Evolutionary conservation across 305 asterid species (phyloP).

Genomic region (Striga hermonthica): DNA sequence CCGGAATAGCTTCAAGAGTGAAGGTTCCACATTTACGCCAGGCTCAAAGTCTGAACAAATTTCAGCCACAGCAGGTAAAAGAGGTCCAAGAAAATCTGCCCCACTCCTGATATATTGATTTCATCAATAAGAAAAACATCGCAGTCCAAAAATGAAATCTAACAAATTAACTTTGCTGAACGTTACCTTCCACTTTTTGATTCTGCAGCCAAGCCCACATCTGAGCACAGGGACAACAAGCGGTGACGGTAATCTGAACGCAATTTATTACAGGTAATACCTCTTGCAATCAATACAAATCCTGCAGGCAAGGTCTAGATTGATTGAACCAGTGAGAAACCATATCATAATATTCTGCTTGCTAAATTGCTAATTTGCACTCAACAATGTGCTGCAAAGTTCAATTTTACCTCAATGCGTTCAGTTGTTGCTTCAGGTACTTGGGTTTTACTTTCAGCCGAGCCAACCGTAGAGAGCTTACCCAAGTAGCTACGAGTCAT

Average conservation of each 20-base stretch:
- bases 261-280: slow-evolving; percentile 65
- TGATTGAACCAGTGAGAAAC: slow-evolving; percentile 80
- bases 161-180: slow-evolving; percentile 32
- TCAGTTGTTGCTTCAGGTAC: slow-evolving; percentile 90
- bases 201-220: slow-evolving; percentile 99
- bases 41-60: slow-evolving; percentile 98
- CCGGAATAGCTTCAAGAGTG: slow-evolving; percentile 89
- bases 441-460: slow-evolving; percentile 83
- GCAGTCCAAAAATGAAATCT: slow-evolving; percentile 28
- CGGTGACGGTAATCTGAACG: slow-evolving; percentile 95
- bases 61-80: slow-evolving; percentile 98
- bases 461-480: slow-evolving; percentile 80
- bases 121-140: slow-evolving; percentile 34
- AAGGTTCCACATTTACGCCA: slow-evolving; percentile 80
- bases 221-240: slow-evolving; percentile 94
- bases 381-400: slow-evolving; percentile 28
- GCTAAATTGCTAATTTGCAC: slow-evolving; percentile 26
- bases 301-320: slow-evolving; percentile 99
- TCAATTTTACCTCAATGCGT: slow-evolving; percentile 81
- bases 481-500: slow-evolving; percentile 90
- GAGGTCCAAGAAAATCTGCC: slow-evolving; percentile 99
- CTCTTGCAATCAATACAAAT: slow-evolving; percentile 77
- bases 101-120: slow-evolving; percentile 76
- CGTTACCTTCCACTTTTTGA: slow-evolving; percentile 86
- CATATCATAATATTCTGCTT: slow-evolving; percentile 31